phyloP scores from a whole-genome alignment of 306 rosid genomes.

The Sechiopsis laciniata region DNA sequence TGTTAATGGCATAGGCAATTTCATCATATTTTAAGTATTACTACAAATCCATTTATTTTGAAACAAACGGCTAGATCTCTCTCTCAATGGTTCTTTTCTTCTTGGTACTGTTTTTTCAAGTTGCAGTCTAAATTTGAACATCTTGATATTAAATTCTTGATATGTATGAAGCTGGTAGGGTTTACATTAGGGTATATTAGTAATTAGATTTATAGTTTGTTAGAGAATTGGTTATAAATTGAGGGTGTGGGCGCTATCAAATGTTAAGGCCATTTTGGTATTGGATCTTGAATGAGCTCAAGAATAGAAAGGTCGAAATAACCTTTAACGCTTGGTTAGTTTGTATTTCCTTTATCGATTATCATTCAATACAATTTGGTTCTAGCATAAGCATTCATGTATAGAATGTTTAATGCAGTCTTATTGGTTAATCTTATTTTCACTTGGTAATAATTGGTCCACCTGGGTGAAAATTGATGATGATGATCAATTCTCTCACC shows the following conservation, averaged over 20 bases:
- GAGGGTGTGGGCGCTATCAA: too few species aligned
- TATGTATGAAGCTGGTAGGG: neutral
- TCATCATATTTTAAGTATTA: neutral
- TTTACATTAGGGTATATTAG: too few species aligned
- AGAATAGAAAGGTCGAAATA: too few species aligned
- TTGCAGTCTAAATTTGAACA: neutral
- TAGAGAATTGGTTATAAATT: too few species aligned
- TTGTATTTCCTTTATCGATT: too few species aligned
- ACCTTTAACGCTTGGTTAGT: too few species aligned
- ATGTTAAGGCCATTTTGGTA: too few species aligned
- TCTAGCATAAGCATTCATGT: neutral
- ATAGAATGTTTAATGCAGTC: neutral
- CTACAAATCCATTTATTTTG: neutral
- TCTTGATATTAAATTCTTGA: neutral
- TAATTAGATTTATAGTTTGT: too few species aligned
- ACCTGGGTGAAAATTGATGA: neutral
- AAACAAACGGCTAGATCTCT: neutral
- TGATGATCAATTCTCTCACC: neutral
- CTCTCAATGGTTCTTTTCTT: neutral
- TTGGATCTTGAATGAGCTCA: too few species aligned
- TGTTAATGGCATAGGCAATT: neutral
- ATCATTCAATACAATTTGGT: too few species aligned
- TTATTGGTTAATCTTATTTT: neutral
- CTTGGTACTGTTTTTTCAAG: neutral
- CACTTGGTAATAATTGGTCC: conserved; percentile 5